Conservation (phyloP, 169 alveolate species). For the Eimeria praecox region DNA sequence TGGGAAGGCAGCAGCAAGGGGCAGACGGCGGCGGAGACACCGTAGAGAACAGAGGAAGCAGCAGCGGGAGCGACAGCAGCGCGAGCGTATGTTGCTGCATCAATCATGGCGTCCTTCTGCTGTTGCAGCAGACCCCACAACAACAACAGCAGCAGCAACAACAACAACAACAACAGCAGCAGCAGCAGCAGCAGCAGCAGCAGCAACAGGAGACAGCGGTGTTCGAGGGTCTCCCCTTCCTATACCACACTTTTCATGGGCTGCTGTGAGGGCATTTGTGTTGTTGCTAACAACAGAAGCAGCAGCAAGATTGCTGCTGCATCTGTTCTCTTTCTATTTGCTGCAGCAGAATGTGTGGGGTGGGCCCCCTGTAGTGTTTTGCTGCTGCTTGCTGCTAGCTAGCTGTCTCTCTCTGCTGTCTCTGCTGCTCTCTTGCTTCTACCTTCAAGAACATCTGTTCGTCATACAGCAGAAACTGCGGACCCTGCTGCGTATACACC, state of each 20-base stretch:
- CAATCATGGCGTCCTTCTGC: not conserved
- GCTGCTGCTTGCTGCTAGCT: conserved; percentile 22
- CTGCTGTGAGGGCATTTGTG: not conserved
- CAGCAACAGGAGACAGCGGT: not conserved
- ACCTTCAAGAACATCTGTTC: not conserved
- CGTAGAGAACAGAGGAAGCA: not conserved
- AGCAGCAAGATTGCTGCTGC: conserved; percentile 50
- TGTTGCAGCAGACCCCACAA: not conserved
- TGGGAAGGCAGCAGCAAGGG: not conserved
- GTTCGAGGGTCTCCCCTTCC: not conserved
- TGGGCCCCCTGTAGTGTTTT: not conserved
- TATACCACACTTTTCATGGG: not conserved
- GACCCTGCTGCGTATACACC: not conserved
- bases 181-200: conserved; percentile 5
- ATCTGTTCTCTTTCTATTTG: not conserved
- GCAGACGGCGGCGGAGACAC: not conserved
- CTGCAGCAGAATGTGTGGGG: conserved; percentile 26
- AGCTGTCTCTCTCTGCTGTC: not conserved
- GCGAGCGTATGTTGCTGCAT: not conserved
- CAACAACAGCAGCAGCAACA: not conserved
- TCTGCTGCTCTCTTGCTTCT: conserved; percentile 16
- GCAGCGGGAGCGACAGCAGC: conserved; percentile 39
- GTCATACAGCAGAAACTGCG: not conserved
- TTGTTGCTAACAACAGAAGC: conserved; percentile 10
- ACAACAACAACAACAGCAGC: not conserved